phyloP scores from a whole-genome alignment of 2,329 filamentous ascomycete species.

The Chrysoporthe austroafricana region DNA sequence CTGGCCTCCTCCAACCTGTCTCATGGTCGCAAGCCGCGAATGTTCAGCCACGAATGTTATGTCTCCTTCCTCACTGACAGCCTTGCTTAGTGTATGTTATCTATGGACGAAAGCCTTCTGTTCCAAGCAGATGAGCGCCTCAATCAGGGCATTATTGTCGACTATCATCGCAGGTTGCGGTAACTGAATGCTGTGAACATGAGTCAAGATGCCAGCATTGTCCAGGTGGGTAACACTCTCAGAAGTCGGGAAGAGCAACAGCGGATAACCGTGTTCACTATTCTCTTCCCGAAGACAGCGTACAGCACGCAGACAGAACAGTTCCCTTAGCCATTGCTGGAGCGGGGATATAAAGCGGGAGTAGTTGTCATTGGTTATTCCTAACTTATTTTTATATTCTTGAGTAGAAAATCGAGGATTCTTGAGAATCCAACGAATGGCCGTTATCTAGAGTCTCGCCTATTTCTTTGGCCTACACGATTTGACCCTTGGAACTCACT shows the following conservation, averaged over 20 bases:
- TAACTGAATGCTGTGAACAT: background rate
- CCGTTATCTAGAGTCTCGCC: too few species aligned
- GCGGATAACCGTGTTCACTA: too few species aligned
- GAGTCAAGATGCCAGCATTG: background rate
- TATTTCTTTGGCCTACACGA: too few species aligned
- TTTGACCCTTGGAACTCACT: too few species aligned
- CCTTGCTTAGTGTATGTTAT: background rate
- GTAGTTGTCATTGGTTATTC: background rate
- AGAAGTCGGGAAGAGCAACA: background rate
- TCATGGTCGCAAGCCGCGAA: background rate
- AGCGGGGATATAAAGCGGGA: background rate
- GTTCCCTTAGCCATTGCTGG: background rate
- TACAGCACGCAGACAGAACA: background rate
- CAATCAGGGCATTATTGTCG: background rate
- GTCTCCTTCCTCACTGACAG: background rate
- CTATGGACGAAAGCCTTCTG: background rate
- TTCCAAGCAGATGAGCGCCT: background rate
- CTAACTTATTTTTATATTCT: background rate
- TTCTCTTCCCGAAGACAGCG: background rate
- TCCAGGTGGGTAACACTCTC: background rate
- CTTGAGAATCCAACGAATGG: too few species aligned
- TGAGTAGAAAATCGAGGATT: too few species aligned
- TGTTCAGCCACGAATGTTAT: background rate
- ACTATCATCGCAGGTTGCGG: background rate
- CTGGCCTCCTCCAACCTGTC: background rate